Evolutionary conservation across 2,329 filamentous ascomycete genomes (phyloP), one percentile per base, ranked within the genome.

Genomic region (Alternaria arbusti): DNA sequence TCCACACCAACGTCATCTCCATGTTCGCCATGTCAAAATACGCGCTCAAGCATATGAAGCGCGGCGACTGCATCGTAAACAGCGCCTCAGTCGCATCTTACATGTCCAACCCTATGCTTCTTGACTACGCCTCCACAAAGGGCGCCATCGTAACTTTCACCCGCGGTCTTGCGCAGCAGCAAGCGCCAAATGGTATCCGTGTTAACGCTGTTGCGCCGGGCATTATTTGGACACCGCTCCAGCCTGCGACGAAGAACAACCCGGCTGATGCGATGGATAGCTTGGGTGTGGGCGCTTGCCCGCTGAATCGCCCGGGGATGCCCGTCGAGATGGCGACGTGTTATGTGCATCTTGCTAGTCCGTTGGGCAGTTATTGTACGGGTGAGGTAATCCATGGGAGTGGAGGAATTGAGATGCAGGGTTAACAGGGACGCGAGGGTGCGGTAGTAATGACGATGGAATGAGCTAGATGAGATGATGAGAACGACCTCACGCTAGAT

Each of bases 1-100:
- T 89, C 80, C 83, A 91, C 77, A 91, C 88, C 40, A 95, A 94
- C 80, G 92, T 95, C 73, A 89, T 94, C 78, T 86, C 90, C 10
- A 90, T 88, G 82, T 94, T 93, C 83, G 94, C 89, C 80, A 83
- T 94, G 32, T 85, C 91, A 60, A 95, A 94, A 78, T 92, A 93
- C 73, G 81, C 86, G 12, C 83, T 94, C 20, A 88, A 88, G 2
- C 89, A 93, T 79, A 90, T 95, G 87, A 86, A 87, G 71, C 78
- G 80, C 25, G 91, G 92, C 36, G 85, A 88, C 64, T 88, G 87
- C 23, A 92, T 95, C 74, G 92, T 95, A 84, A 94, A 94, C 82
- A 93, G 91, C 75, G 88, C 90, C 40, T 93, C 90, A 13, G 89
- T 94, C 74, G 94, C 94, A 74, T 90, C 89, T 23, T 94, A 94